These are phyloP conservation scores for Zasmidium angulare DNA, from an alignment of 2,329 filamentous ascomycete genomes.

Conservation along the genomic window DNA sequence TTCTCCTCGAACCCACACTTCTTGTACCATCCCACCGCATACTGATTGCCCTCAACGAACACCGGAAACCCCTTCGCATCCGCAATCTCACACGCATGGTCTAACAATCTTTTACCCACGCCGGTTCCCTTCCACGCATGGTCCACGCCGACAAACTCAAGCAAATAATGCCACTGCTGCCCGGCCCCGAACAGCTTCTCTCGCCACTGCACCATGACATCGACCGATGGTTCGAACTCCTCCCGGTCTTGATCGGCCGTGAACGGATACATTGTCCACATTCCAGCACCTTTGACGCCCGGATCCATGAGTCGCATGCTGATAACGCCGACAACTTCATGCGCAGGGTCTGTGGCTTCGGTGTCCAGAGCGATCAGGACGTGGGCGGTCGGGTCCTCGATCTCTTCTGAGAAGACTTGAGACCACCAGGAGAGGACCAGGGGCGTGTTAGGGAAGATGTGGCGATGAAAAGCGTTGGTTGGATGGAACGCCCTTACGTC, in stretches of 20 bases:
- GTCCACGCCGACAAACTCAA: conserved; percentile 30
- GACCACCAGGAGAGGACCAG: conserved; percentile 23
- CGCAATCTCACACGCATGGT: conserved; percentile 22
- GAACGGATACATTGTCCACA: conserved; percentile 14
- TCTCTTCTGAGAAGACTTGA: conserved; percentile 20
- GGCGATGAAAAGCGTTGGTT: conserved; percentile 24
- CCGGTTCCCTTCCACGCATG: conserved; percentile 20
- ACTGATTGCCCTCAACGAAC: conserved; percentile 30
- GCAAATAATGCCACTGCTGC: conserved; percentile 4
- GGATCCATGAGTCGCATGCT: conserved; percentile 19
- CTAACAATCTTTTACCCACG: conserved; percentile 23
- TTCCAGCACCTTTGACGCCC: conserved; percentile 10
- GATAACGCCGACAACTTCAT: conserved; percentile 17
- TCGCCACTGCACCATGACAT: conserved; percentile 8
- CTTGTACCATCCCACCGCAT: conserved; percentile 17
- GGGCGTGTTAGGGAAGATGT: conserved; percentile 26
- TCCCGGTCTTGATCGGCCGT: conserved; percentile 23
- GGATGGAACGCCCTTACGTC: conserved; percentile 30
- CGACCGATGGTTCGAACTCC: conserved; percentile 8
- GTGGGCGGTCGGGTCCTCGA: conserved; percentile 15
- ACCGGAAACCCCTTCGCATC: conserved; percentile 17
- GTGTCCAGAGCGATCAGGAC: conserved; percentile 18
- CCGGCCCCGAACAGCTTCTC: conserved; percentile 3
- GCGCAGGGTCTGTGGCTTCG: neutral
- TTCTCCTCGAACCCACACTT: conserved; percentile 11